Percentiles rank a stretch among this genome's conserved stretches.
These are phyloP conservation scores for Coemansia sp. DNA, from an alignment of 192 early-diverging fungal genomes.

Conservation along the genomic window DNA sequence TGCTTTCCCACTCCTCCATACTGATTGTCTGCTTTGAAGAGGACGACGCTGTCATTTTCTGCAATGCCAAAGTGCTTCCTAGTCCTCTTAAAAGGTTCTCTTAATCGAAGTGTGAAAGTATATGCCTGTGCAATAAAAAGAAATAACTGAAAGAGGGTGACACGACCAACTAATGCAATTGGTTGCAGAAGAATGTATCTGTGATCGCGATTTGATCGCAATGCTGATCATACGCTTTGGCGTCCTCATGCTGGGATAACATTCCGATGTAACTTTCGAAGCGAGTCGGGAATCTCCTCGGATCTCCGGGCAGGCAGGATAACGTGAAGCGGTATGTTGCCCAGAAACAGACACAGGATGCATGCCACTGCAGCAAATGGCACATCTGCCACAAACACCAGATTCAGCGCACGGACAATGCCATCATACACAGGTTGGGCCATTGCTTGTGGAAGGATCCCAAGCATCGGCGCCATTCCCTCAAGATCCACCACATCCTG, in stretches of 20 bases:
- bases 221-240: background rate
- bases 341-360: slow-evolving; percentile 37
- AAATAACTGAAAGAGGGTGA: background rate
- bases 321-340: slow-evolving; percentile 38
- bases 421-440: slow-evolving; percentile 26
- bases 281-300: slow-evolving; percentile 33
- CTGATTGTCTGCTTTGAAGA: slow-evolving; percentile 61
- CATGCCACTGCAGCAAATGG: slow-evolving; percentile 47
- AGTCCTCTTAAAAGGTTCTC: background rate
- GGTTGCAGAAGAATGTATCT: background rate
- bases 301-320: slow-evolving; percentile 23
- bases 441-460: slow-evolving; percentile 14
- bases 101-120: background rate
- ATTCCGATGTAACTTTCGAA: slow-evolving; percentile 17
- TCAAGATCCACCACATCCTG: slow-evolving; percentile 37
- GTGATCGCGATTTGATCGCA: background rate
- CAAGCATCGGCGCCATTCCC: slow-evolving; percentile 39
- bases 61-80: background rate
- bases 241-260: background rate
- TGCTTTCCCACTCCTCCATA: slow-evolving; percentile 82
- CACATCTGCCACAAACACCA: slow-evolving; percentile 46
- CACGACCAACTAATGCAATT: background rate
- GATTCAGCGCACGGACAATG: slow-evolving; percentile 36
- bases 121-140: background rate
- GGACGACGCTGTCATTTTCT: slow-evolving; percentile 41